Conservation (phyloP, 2,329 filamentous ascomycete species). For the Trichoderma koningiopsis region DNA sequence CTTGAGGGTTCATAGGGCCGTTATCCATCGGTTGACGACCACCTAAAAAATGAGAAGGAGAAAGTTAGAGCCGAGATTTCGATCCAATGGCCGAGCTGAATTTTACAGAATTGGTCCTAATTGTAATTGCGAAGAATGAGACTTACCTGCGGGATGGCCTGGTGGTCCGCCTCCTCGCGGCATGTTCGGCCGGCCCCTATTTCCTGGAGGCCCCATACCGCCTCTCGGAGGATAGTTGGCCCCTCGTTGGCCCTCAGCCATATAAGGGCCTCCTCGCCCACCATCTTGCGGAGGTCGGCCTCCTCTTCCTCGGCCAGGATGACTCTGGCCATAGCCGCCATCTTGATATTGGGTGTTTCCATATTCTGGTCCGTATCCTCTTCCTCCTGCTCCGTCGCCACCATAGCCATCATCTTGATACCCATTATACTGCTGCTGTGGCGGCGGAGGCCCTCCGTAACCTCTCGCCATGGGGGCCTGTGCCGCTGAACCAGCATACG, state of each 20-base stretch:
- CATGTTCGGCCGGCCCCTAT: conserved; percentile 32
- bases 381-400: conserved; percentile 36
- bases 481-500: conserved; percentile 51
- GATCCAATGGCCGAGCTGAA: not conserved
- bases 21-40: conserved; percentile 40
- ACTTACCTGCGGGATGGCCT: conserved; percentile 46
- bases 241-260: conserved; percentile 41
- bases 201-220: conserved; percentile 33
- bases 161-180: conserved; percentile 46
- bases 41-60: not conserved
- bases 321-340: conserved; percentile 49
- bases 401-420: conserved; percentile 51
- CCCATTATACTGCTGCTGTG: conserved; percentile 47
- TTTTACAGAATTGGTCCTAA: not conserved
- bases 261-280: conserved; percentile 46
- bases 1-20: conserved; percentile 36
- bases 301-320: conserved; percentile 45
- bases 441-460: conserved; percentile 35
- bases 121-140: not conserved
- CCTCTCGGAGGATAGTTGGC: conserved; percentile 45
- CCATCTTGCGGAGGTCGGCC: conserved; percentile 46
- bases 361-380: conserved; percentile 42
- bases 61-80: not conserved
- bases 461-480: conserved; percentile 46
- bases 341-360: conserved; percentile 46